Conservation (phyloP, 2,329 filamentous ascomycete species). For the Aspergillus tamarii region DNA sequence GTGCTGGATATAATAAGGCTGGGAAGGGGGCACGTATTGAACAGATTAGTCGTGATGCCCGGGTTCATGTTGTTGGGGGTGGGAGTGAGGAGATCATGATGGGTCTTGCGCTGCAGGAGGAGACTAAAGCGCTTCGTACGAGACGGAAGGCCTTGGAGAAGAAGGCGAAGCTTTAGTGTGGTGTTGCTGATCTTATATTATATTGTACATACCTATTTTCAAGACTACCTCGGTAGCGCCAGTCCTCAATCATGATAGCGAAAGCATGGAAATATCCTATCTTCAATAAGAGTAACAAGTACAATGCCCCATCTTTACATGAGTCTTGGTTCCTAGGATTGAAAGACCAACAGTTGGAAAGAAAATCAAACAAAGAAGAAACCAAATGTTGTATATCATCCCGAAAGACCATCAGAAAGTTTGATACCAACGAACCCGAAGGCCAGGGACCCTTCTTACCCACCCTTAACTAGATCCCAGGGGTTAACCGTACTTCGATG, state of each 20-base stretch:
- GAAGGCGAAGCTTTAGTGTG: conserved; percentile 26
- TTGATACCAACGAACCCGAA: neutral
- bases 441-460: too few species aligned
- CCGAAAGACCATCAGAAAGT: neutral
- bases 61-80: conserved; percentile 50
- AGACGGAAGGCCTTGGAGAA: conserved; percentile 32
- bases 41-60: conserved; percentile 57
- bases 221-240: neutral
- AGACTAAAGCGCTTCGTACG: conserved; percentile 34
- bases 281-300: neutral
- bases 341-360: neutral
- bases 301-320: neutral
- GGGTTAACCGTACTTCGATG: neutral
- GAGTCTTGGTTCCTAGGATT: neutral
- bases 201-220: neutral
- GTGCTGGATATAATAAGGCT: conserved; percentile 55
- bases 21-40: conserved; percentile 56
- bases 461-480: neutral
- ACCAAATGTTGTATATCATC: neutral
- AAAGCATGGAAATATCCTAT: neutral
- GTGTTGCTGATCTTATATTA: neutral
- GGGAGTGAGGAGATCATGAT: conserved; percentile 47
- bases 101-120: conserved; percentile 37
- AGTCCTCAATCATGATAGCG: neutral
- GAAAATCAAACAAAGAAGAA: neutral